Evolutionary conservation across 2,329 filamentous ascomycete species (phyloP), one percentile per base, ranked within the genome.

Genomic region (Paracamarosporium sp.): DNA sequence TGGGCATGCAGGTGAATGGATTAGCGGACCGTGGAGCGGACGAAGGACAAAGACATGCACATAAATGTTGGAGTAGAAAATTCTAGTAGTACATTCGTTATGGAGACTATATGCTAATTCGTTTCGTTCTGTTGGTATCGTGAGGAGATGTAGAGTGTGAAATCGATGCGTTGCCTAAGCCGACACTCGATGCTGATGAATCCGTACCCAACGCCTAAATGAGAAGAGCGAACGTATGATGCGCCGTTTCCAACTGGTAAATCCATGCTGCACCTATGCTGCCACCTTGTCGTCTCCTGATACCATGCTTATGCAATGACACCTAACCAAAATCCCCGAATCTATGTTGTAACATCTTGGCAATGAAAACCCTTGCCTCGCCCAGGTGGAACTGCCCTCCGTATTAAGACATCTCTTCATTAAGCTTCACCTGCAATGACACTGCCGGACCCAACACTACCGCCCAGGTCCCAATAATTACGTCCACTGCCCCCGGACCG

Each of bases 391-490:
- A n/a, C 31, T 17, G 25, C 12, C 27, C 12, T n/a, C 38, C 22
- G 24, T 41, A 15, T 5, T 5, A 30, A 31, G 31, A 38, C 27
- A 50, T 9, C 46, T 15, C 4, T 30, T n/a, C 8, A 50, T 48
- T 66, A 73, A 8, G 63, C 64, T 44, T 75, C 71, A 7, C 68
- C 69, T 41, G 68, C 71, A 25, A 74, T 58, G 4, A 75, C 70
- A 58, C 79, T 79, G 3, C 90, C 90, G 54, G 90, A 93, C 1
- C 90, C 91, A 24, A 92, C 85, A 66, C 88, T 93, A 5, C 88
- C 90, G 25, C 92, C 92, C 63, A 97, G 86, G 74, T 97, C 93
- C 93, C 93, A 97, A 76, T 96, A 97, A 73, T 96, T 92, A 52
- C 92, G 82, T 44, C 88, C 91, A 43, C 90, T 93, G 31, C 87